Evolutionary conservation across 805 yeast genomes (phyloP).

Genomic region (Saturnispora quitensis): DNA sequence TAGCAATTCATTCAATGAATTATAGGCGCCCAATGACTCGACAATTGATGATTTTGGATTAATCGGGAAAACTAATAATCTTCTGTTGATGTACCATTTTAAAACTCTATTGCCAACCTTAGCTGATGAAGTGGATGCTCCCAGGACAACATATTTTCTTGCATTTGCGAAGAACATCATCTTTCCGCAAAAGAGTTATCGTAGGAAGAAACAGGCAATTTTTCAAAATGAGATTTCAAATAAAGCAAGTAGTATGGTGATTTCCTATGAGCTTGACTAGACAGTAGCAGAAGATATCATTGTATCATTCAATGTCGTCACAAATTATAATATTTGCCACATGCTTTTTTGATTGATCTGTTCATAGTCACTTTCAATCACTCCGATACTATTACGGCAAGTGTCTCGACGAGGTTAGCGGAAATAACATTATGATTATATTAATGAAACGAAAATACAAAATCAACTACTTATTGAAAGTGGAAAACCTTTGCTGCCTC

Average conservation of each 20-base stretch:
- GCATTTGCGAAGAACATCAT: slow-evolving; percentile 7
- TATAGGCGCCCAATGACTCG: background rate
- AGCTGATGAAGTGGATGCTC: slow-evolving; percentile 54
- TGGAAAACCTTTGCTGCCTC: background rate
- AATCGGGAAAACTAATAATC: slow-evolving; percentile 54
- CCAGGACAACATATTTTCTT: slow-evolving; percentile 38
- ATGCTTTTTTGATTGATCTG: background rate
- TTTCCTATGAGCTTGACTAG: too few species aligned
- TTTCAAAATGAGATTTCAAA: too few species aligned
- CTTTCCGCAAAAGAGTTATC: background rate
- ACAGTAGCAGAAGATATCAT: too few species aligned
- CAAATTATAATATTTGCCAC: background rate
- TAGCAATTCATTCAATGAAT: background rate
- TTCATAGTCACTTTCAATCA: background rate
- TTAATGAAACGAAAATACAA: too few species aligned
- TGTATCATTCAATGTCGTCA: too few species aligned
- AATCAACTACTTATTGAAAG: background rate
- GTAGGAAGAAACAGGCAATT: background rate
- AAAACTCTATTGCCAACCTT: slow-evolving; percentile 68
- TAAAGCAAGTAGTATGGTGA: too few species aligned
- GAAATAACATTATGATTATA: background rate
- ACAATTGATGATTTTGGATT: slow-evolving; percentile 49
- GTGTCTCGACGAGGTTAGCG: background rate
- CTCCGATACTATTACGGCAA: background rate
- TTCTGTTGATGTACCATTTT: slow-evolving; percentile 53